A percentile compares a stretch with the other conserved stretches of the same genome.
Evolutionary conservation across 768 basidiomycete species (phyloP).

Genomic region (Lentinula lateritia): DNA sequence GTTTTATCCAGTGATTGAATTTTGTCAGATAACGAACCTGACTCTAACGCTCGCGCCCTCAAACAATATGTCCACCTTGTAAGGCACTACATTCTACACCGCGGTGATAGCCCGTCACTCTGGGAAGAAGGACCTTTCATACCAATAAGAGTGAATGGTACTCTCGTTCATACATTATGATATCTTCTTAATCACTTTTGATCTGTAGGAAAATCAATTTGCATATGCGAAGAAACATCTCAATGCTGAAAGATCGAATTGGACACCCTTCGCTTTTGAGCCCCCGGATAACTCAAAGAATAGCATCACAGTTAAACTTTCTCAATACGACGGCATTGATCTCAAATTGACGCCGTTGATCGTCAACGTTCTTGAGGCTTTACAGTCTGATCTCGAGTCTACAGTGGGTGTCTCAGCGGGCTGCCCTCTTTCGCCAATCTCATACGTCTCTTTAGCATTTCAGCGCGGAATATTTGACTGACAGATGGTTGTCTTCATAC

Average conservation of each 20-base stretch:
- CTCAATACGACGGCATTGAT: constrained; percentile 28
- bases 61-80: constrained; percentile 44
- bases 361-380: constrained; percentile 30
- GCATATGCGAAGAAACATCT: neutral
- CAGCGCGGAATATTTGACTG: neutral
- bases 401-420: neutral
- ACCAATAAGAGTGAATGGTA: constrained; percentile 30
- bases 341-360: constrained; percentile 54
- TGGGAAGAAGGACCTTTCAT: constrained; percentile 48
- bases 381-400: constrained; percentile 42
- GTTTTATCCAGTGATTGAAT: constrained; percentile 12
- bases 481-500: constrained; percentile 1
- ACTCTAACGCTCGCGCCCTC: constrained; percentile 21
- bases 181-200: neutral
- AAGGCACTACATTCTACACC: constrained; percentile 38
- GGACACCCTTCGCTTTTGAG: neutral
- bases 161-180: neutral
- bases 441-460: neutral
- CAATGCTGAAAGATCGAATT: neutral
- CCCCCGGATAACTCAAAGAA: constrained; percentile 3
- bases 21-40: constrained; percentile 1
- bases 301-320: constrained; percentile 36
- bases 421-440: neutral
- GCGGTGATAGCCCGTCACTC: constrained; percentile 25
- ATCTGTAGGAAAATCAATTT: neutral